Evolutionary conservation across 202 grass and related monocot species (phyloP).

Genomic region (Eragrostis tef): DNA sequence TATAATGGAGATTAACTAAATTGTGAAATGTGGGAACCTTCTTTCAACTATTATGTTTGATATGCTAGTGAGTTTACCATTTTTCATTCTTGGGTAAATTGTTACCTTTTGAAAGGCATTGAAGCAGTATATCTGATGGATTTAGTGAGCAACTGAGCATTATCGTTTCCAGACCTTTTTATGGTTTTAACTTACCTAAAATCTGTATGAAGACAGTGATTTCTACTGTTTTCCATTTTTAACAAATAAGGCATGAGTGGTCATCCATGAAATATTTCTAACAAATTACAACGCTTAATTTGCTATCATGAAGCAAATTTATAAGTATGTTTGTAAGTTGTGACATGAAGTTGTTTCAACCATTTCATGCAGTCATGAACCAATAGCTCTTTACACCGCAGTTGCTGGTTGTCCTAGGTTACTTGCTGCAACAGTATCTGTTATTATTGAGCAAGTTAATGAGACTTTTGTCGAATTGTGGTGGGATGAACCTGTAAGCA

Average conservation of each 20-base stretch:
- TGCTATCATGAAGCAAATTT: background rate
- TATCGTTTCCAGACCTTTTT: background rate
- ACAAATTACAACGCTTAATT: constrained; percentile 7
- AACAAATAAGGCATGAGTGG: background rate
- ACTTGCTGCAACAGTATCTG: constrained; percentile 8
- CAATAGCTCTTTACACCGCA: constrained; percentile 34
- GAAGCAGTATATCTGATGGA: background rate
- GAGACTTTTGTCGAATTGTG: constrained; percentile 10
- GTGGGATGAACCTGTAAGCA: constrained; percentile 4
- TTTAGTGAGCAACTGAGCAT: background rate
- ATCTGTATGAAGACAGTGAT: constrained; percentile 3
- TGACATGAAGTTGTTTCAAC: constrained; percentile 22
- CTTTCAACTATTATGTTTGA: background rate
- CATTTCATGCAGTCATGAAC: constrained; percentile 9
- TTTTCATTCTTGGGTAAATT: constrained; percentile 9
- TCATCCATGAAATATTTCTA: background rate
- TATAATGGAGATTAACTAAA: background rate
- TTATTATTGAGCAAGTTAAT: constrained; percentile 25
- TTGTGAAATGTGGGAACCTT: background rate
- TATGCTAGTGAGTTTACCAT: background rate
- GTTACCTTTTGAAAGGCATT: background rate
- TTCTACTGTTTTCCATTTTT: background rate
- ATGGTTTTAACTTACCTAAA: too few relatives aligned
- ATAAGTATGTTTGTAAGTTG: constrained; percentile 19
- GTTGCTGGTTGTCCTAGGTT: constrained; percentile 30